A percentile compares a stretch with the other conserved stretches of the same genome.
phyloP scores from a whole-genome alignment of 805 yeast species.

The Metschnikowia lunata region DNA sequence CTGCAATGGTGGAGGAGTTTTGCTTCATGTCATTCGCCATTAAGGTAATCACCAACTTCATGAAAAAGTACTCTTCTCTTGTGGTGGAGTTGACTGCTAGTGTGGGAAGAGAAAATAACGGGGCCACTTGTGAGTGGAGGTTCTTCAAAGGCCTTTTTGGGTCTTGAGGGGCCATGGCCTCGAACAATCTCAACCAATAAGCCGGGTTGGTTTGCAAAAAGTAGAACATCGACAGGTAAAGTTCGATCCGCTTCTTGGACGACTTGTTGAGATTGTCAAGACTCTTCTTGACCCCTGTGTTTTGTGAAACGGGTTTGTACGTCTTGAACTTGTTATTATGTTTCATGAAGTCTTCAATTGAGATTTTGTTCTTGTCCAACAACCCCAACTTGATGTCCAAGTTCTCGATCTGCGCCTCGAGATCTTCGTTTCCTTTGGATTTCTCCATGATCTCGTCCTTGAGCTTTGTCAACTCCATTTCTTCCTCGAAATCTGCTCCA shows the following conservation, averaged over 20 bases:
- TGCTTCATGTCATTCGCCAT: slow-evolving; percentile 39
- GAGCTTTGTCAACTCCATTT: slow-evolving; percentile 58
- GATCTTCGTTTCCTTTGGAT: slow-evolving; percentile 63
- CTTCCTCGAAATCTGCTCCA: slow-evolving; percentile 71
- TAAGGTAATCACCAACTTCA: slow-evolving; percentile 51
- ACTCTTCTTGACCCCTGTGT: slow-evolving; percentile 17
- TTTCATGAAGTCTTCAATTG: slow-evolving; percentile 65
- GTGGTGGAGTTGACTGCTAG: slow-evolving; percentile 32
- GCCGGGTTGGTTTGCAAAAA: slow-evolving; percentile 77
- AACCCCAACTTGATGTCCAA: slow-evolving; percentile 75
- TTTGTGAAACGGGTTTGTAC: slow-evolving; percentile 16
- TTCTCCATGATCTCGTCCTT: slow-evolving; percentile 67
- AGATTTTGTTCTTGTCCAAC: slow-evolving; percentile 72
- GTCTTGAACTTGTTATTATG: slow-evolving; percentile 33
- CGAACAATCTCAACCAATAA: slow-evolving; percentile 59
- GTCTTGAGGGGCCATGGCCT: slow-evolving; percentile 22
- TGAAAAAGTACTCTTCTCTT: slow-evolving; percentile 68
- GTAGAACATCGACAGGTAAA: slow-evolving; percentile 75
- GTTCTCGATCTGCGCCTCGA: slow-evolving; percentile 72
- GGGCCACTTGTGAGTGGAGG: slow-evolving; percentile 21
- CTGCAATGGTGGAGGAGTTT: slow-evolving; percentile 27
- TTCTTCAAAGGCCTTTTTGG: slow-evolving; percentile 15
- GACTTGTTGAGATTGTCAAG: slow-evolving; percentile 36
- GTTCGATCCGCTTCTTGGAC: slow-evolving; percentile 51
- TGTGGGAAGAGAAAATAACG: slow-evolving; percentile 31